Evolutionary conservation across 78 protist species (phyloP).

Genomic region (Isochrysis galbana): DNA sequence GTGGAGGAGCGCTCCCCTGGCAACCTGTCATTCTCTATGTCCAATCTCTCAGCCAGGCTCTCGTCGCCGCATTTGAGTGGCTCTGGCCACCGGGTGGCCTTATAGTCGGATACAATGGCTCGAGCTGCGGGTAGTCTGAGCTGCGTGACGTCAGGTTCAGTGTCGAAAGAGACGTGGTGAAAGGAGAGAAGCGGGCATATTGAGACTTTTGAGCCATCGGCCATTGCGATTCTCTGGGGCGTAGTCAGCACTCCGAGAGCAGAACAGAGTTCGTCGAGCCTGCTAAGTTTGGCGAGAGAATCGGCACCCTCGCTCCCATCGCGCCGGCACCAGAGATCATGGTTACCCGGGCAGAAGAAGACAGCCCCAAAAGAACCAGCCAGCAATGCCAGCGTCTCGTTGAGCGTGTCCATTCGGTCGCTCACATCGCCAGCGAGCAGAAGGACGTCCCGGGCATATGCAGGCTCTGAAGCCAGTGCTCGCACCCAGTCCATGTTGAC

Average conservation of each 20-base stretch:
- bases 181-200: constrained; percentile 20
- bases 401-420: not conserved
- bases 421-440: constrained; percentile 6
- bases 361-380: not conserved
- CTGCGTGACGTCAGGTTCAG: not conserved
- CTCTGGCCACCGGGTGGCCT: not conserved
- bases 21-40: not conserved
- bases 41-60: not conserved
- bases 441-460: not conserved
- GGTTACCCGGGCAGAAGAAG: constrained; percentile 38
- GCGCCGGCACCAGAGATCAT: not conserved
- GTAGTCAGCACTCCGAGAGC: not conserved
- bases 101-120: not conserved
- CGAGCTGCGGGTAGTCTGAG: not conserved
- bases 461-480: not conserved
- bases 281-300: not conserved
- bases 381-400: not conserved
- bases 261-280: not conserved
- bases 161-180: not conserved
- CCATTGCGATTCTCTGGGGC: not conserved
- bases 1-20: not conserved
- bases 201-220: not conserved
- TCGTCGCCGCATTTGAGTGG: not conserved
- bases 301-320: not conserved
- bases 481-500: not conserved